Base-by-base conservation (phyloP, 768 basidiomycete genomes). In the Multifurca ochricompacta region DNA sequence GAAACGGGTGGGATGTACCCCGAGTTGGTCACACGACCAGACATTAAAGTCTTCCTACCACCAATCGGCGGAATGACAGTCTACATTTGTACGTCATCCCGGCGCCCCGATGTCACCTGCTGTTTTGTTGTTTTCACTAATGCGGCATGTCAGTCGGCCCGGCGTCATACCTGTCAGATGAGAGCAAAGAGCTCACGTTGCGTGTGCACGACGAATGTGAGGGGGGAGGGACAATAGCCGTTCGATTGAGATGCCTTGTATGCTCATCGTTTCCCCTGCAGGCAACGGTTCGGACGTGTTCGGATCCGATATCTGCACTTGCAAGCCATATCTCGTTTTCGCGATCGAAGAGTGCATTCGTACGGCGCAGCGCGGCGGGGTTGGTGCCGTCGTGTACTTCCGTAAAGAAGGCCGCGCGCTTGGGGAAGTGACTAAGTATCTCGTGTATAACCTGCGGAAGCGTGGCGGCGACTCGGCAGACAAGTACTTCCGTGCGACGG, bases 1-100 rank as follows among this genome's bases (percentile, higher is more conserved):
- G 95, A 96, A 59, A 95, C 91, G 0, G 92, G 91, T 62, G 91
- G 92, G 64, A 91, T 91, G 87, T 92, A 90, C 67, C 93, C 94
- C 3, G 95, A 98, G 63, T 79, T 98, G 28, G 85, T 98, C 64
- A 97, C 95, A 6, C 82, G 93, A 19, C 88, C 92, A 0, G 95
- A 97, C 64, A 86, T 98, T 74, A 94, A 94, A 67, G 79, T 93
- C 19, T 97, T 96, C 77, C 76, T 97, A 0, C 95, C 95, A 0
- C 95, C 95, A 0, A 97, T 98, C 53, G 95, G 94, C 0, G 82
- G 82, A 41, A 66, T 89, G 56, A 94, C 94, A 0, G 91, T 90
- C 5, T 97, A 97, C 69, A 94, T 97, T 61, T 91, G 91, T 87
- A 59, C 54, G 77, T 68, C 61, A 27, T 28, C 27, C 10, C 1